A percentile compares a stretch with the other conserved stretches of the same genome.
Evolutionary conservation across 2,329 filamentous ascomycete genomes (phyloP).

Genomic region (Juglanconis oblonga): DNA sequence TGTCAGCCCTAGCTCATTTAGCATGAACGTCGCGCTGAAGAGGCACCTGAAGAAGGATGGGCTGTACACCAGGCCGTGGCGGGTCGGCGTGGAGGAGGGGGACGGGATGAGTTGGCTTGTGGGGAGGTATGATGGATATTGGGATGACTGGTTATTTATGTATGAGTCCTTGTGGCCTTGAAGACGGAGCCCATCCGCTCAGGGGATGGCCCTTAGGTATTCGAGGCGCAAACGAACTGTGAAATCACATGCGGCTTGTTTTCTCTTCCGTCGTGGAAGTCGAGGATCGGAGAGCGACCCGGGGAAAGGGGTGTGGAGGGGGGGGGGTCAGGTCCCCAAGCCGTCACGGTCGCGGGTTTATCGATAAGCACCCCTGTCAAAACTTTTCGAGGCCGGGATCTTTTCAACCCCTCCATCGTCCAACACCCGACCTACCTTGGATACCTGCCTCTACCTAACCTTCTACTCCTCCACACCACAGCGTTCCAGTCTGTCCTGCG

Average conservation of each 20-base stretch:
- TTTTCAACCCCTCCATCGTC: not conserved
- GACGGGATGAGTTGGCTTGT: conserved; percentile 42
- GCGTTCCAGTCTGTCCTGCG: too few relatives aligned
- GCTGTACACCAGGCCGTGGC: conserved; percentile 41
- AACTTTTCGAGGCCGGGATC: not conserved
- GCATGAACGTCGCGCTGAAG: conserved; percentile 44
- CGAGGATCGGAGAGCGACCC: too few relatives aligned
- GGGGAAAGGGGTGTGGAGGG: too few relatives aligned
- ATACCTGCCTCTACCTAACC: too few relatives aligned
- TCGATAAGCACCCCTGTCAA: not conserved
- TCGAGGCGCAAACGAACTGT: too few relatives aligned
- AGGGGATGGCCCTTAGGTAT: too few relatives aligned
- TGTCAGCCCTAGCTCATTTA: conserved; percentile 46
- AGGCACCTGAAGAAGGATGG: conserved; percentile 39
- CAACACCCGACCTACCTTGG: not conserved
- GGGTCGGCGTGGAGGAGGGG: conserved; percentile 35
- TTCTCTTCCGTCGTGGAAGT: too few relatives aligned
- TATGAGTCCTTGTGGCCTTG: conserved; percentile 43
- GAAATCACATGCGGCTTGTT: too few relatives aligned
- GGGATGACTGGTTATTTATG: conserved; percentile 48
- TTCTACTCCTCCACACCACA: not conserved
- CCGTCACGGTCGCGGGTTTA: not conserved
- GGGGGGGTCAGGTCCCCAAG: too few relatives aligned
- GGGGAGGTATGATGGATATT: conserved; percentile 43
- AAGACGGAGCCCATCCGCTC: not conserved